Base-by-base conservation (phyloP, 495 filamentous ascomycete species). In the Xylaria palmicola region DNA sequence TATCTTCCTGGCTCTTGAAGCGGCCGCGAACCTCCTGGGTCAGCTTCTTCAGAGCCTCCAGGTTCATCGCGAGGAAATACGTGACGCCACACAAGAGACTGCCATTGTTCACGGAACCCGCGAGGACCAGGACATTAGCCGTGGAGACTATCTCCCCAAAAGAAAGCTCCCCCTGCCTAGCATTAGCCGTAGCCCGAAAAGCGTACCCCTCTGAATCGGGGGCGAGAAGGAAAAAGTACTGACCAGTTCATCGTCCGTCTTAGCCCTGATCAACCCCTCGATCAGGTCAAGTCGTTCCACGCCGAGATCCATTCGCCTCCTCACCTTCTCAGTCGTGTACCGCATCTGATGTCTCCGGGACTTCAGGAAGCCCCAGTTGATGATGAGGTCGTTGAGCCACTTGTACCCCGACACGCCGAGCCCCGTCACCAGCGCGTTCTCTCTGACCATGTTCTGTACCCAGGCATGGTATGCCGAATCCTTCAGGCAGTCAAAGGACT, bases 91-190 rank as follows among this genome's bases (percentile, higher is more conserved):
- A 68, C 15, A 87, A 66, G 27, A 77, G 48, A n/a, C n/a, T n/a
- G n/a, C n/a, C n/a, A n/a, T n/a, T n/a, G n/a, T n/a, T n/a, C n/a
- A n/a, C n/a, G n/a, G n/a, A n/a, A n/a, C n/a, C n/a, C n/a, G n/a
- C n/a, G n/a, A n/a, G n/a, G n/a, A n/a, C n/a, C n/a, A n/a, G n/a
- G n/a, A n/a, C n/a, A n/a, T n/a, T n/a, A n/a, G n/a, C n/a, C 0
- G 81, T 81, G 6, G 83, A 81, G 0, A 81, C 80, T 1, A 83
- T 84, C 57, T 86, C 83, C 0, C 13, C 41, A 15, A 56, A n/a
- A 1, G 13, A 13, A 29, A 56, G 44, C 37, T 74, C 70, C 8
- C 75, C 65, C 50, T 73, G 72, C 52, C 75, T 74, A n/a, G n/a
- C n/a, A n/a, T n/a, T n/a, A n/a, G n/a, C n/a, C n/a, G n/a, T n/a